Percentiles rank a stretch among this genome's conserved stretches.
These are phyloP conservation scores for Solanum infundibuliforme DNA, from an alignment of 257 asterid species.

Conservation along the genomic window DNA sequence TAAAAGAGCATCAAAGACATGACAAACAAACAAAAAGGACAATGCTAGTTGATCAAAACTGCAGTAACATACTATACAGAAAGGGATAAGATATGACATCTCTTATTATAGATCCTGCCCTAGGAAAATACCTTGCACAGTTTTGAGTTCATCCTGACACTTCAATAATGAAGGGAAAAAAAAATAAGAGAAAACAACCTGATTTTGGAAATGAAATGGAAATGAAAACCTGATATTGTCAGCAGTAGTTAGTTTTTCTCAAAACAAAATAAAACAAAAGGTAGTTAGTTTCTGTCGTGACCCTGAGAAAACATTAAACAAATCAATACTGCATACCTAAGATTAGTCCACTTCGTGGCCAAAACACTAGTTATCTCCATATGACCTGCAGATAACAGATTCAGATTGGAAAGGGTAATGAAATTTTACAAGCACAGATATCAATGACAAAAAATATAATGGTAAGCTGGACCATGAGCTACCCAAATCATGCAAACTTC, in stretches of 20 bases:
- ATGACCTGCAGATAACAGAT: constrained; percentile 3
- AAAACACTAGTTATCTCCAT: background rate
- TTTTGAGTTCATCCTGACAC: background rate
- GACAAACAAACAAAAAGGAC: background rate
- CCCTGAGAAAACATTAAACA: background rate
- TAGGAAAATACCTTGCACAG: background rate
- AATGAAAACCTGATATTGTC: background rate
- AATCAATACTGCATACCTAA: background rate
- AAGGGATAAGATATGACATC: background rate
- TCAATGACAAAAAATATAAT: background rate
- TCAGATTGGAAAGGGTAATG: constrained; percentile 1
- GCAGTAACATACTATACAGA: background rate
- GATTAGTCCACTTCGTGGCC: constrained; percentile 2
- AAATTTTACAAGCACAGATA: background rate
- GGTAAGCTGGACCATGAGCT: background rate
- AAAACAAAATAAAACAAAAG: background rate
- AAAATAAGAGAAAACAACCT: background rate
- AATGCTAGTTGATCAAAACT: background rate
- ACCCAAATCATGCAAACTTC: background rate
- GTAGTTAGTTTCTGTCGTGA: background rate
- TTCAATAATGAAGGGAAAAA: background rate
- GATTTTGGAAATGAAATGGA: background rate
- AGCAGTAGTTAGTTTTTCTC: background rate
- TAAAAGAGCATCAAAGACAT: background rate
- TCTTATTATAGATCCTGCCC: background rate